These are phyloP conservation scores for Metschnikowia arizonensis DNA, from an alignment of 805 yeast species.

Conservation along the genomic window DNA sequence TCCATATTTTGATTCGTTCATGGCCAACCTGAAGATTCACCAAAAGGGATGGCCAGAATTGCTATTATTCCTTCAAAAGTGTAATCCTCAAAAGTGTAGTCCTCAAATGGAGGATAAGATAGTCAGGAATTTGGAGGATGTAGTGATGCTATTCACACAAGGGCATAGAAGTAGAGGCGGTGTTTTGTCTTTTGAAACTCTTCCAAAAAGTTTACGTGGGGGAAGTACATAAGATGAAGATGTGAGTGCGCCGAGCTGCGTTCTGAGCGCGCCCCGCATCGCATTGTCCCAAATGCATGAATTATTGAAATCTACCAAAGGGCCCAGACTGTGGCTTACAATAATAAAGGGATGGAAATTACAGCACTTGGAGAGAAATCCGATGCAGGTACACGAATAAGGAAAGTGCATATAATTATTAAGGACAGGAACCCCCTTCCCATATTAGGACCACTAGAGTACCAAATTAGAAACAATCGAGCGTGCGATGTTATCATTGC, in stretches of 20 bases:
- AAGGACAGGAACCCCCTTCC: too few species aligned
- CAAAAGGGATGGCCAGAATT: background rate
- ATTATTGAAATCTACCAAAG: background rate
- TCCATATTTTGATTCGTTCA: constrained; percentile 3
- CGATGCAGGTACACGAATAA: background rate
- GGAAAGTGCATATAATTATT: background rate
- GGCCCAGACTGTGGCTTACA: background rate
- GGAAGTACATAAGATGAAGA: background rate
- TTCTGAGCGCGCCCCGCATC: background rate
- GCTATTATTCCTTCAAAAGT: background rate
- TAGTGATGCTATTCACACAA: background rate
- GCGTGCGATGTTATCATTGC: constrained; percentile 1
- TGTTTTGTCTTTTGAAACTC: too few species aligned
- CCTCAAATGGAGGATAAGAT: background rate
- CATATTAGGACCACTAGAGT: too few species aligned
- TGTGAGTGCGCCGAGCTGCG: constrained; percentile 3
- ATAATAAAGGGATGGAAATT: background rate
- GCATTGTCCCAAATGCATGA: background rate
- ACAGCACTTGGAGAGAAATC: background rate
- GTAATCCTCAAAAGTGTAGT: background rate
- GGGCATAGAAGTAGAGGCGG: background rate
- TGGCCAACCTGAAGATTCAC: background rate
- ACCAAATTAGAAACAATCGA: background rate
- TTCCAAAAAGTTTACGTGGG: background rate
- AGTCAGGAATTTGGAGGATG: too few species aligned